Percentiles rank a stretch among this genome's conserved stretches.
Conservation (phyloP, 192 early-diverging fungal genomes). For the Radiomyces spectabilis region DNA sequence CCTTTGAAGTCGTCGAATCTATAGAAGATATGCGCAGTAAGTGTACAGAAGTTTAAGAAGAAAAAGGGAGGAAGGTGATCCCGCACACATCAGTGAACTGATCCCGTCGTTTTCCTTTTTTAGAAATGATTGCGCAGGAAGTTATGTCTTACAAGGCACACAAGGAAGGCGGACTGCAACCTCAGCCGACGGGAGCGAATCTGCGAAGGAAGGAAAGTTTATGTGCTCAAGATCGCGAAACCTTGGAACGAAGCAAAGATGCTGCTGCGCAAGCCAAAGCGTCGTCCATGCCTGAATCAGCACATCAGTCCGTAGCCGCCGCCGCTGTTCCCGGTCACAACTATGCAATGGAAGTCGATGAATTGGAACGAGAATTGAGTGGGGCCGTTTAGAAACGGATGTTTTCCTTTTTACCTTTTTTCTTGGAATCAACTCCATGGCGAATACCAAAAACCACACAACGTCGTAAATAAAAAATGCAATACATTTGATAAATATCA, state of each 20-base stretch:
- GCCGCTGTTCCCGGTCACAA: slow-evolving; percentile 6
- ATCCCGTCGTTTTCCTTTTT: slow-evolving; percentile 14
- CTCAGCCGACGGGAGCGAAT: slow-evolving; percentile 25
- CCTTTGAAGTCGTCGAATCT: slow-evolving; percentile 68
- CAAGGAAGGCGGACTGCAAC: slow-evolving; percentile 35
- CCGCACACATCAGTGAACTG: not conserved
- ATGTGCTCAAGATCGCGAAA: slow-evolving; percentile 27
- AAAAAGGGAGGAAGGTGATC: not conserved
- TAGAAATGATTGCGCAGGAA: slow-evolving; percentile 74
- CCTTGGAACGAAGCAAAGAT: slow-evolving; percentile 22
- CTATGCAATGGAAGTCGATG: slow-evolving; percentile 21
- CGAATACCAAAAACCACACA: not conserved
- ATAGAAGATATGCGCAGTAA: slow-evolving; percentile 74
- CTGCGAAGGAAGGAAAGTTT: slow-evolving; percentile 31
- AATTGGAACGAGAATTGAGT: slow-evolving; percentile 31
- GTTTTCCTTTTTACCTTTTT: not conserved
- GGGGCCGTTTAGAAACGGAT: slow-evolving; percentile 7
- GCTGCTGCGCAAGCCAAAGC: slow-evolving; percentile 19
- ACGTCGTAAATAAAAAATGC: not conserved
- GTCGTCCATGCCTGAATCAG: not conserved
- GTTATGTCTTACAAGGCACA: slow-evolving; percentile 71
- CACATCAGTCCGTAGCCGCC: slow-evolving; percentile 8
- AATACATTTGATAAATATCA: not conserved
- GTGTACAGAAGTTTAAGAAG: not conserved
- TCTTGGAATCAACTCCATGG: too few species aligned